Percentiles rank a stretch among this genome's conserved stretches.
Conservation (phyloP, 2,329 filamentous ascomycete genomes). For the Sporothrix protearum region DNA sequence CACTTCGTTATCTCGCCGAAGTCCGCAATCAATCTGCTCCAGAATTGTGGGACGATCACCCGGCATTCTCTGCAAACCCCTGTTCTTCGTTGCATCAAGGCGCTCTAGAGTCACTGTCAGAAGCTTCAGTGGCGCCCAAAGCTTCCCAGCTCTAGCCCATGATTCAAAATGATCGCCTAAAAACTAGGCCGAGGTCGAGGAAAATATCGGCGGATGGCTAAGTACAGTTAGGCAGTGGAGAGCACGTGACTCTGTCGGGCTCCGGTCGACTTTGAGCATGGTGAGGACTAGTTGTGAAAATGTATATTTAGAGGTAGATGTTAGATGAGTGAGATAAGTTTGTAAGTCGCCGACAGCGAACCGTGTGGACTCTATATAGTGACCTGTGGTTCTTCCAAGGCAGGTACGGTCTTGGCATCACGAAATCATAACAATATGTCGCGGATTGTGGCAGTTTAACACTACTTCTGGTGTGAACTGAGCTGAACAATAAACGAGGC, state of each 20-base stretch:
- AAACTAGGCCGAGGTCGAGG: neutral
- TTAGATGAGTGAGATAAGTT: neutral
- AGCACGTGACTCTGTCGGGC: constrained; percentile 8
- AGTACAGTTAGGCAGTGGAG: neutral
- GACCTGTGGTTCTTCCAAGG: neutral
- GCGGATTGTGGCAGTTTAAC: neutral
- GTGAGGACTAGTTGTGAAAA: neutral
- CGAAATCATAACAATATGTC: neutral
- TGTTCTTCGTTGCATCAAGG: neutral
- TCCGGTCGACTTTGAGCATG: neutral
- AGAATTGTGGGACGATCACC: neutral
- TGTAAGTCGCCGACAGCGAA: neutral
- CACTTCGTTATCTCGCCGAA: neutral
- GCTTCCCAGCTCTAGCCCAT: neutral
- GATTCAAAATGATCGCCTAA: neutral
- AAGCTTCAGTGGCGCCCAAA: neutral
- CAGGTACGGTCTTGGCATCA: neutral
- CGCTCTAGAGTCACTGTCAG: neutral
- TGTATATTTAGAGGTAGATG: neutral
- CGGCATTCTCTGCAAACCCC: neutral
- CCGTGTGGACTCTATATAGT: neutral
- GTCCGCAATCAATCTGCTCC: neutral
- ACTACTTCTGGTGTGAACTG: neutral
- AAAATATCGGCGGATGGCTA: neutral
- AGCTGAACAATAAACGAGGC: neutral